Evolutionary conservation across 2,329 filamentous ascomycete genomes (phyloP), one percentile per base, ranked within the genome.

Genomic region (Neodidymelliopsis sp.): DNA sequence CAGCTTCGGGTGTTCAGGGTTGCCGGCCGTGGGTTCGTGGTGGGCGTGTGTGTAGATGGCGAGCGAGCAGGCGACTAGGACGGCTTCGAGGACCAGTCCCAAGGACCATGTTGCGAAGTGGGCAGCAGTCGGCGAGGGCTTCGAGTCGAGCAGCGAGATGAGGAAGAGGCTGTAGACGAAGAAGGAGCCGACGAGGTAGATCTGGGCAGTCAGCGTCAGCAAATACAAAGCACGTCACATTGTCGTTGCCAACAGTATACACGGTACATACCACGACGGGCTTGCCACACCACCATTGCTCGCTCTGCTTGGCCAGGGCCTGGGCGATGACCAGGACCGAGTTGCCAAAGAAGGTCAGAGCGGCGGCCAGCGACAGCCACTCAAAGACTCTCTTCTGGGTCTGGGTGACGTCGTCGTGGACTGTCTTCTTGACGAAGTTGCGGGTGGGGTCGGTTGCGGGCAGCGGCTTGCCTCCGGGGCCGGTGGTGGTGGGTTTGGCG

Each of bases 391-490:
- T 78, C 70, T 89, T 90, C 59, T 85, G 80, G 35, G 80, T 77
- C n/a, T 78, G 81, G 53, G 86, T 87, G 70, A 91, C 85, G 59
- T 84, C 80, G 52, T 74, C 75, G 55, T 74, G 70, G 40, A 70
- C 70, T 52, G 76, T 73, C 62, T 78, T 77, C 56, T 77, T 76
- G 69, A 79, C 66, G 48, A 67, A 62, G 64, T 72, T 66, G 63
- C 60, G 70, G 39, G 69, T 74, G 56, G 72, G 74, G 62, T 75
- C 77, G 66, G 73, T 84, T 68, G 85, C 88, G 51, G 91, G 91
- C 43, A 97, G 78, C 24, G 91, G 91, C 71, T 95, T 92, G 59
- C 92, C 93, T 46, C 90, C 92, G 1, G 92, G 91, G n/a, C 92
- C 92, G 42, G 81, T 85, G 57, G 83, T 81, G 51, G 75, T 70